Base-by-base conservation (phyloP, 2,329 filamentous ascomycete genomes). In the Epichloe bromicola region DNA sequence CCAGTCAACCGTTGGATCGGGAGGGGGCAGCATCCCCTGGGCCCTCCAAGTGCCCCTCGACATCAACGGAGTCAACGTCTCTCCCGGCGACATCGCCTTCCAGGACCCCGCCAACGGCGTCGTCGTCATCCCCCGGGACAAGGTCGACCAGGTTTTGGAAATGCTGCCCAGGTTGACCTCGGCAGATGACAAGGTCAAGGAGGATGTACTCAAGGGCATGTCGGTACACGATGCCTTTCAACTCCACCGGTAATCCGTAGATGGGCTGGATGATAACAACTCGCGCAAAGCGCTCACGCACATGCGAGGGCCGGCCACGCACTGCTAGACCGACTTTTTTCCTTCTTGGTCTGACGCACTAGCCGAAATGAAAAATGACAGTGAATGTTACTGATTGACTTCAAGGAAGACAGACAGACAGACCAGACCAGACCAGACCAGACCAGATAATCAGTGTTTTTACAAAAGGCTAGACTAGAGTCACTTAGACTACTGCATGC, bases 31-130 rank as follows among this genome's bases (percentile, higher is more conserved):
- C 26, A 75, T 73, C 55, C 72, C 79, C 45, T 78, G 79, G 64
- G 76, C 76, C 2, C 66, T 73, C 26, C 66, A 75, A 57, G 67
- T 74, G 15, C 65, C 71, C 33, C 57, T 75, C 17, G 56, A 67
- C 17, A 66, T 75, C 44, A 65, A 71, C 43, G 72, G 70, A 40
- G 68, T 70, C 41, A 53, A 64, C 37, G 63, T 75, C 46, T 62
- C 57, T 17, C 72, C 68, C 63, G 82, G 84, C 7, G 86, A 89
- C 63, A 73, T 88, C 38, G 72, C 86, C 44, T 82, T 87, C 65
- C 77, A 79, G 51, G 86, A 89, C 62, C 74, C 79, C 4, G 67
- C 70, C n/a, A 85, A 87, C 56, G 85, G 83, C 0, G 77, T 85
- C 1, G 83, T 86, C 12, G 73, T 79, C 30, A 83, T 89, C 85